Conservation (phyloP, 2,329 filamentous ascomycete species). For the Monosporascus ibericus region DNA sequence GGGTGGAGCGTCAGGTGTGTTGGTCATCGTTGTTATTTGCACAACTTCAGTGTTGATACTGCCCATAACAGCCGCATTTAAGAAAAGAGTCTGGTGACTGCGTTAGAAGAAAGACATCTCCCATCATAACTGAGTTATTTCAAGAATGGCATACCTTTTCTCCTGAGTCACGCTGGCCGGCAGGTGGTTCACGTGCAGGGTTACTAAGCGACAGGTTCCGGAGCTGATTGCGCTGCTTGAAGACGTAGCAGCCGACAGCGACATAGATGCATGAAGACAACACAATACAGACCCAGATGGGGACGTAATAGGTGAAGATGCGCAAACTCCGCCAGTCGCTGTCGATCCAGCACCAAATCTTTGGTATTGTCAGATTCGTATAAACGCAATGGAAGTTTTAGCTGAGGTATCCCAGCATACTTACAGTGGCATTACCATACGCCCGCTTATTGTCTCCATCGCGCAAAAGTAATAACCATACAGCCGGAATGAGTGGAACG, state of each 20-base stretch:
- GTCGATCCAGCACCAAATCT: constrained; percentile 60
- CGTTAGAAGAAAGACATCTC: no score
- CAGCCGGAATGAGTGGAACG: constrained; percentile 59
- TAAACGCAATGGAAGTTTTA: neutral
- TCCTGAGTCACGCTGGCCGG: constrained; percentile 20
- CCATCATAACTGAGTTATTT: no score
- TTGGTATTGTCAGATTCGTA: constrained; percentile 5
- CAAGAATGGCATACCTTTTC: constrained; percentile 20
- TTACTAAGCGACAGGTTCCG: constrained; percentile 46
- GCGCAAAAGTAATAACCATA: constrained; percentile 57
- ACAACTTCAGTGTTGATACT: constrained; percentile 23
- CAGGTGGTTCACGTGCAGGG: constrained; percentile 18
- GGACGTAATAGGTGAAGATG: constrained; percentile 56
- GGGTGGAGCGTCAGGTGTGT: constrained; percentile 1
- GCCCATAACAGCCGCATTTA: constrained; percentile 27
- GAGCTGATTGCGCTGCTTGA: constrained; percentile 46
- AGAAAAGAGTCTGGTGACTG: constrained; percentile 18
- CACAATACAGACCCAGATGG: constrained; percentile 54
- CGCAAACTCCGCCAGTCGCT: constrained; percentile 48
- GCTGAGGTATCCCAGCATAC: constrained; percentile 11
- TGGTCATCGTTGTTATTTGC: constrained; percentile 24
- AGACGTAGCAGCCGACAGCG: constrained; percentile 54
- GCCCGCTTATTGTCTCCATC: constrained; percentile 31
- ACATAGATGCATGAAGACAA: constrained; percentile 50
- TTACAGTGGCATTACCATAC: constrained; percentile 53